Percentiles rank a stretch among this genome's conserved stretches.
Conservation (phyloP, 257 asterid species). For the Jacaranda mimosifolia region DNA sequence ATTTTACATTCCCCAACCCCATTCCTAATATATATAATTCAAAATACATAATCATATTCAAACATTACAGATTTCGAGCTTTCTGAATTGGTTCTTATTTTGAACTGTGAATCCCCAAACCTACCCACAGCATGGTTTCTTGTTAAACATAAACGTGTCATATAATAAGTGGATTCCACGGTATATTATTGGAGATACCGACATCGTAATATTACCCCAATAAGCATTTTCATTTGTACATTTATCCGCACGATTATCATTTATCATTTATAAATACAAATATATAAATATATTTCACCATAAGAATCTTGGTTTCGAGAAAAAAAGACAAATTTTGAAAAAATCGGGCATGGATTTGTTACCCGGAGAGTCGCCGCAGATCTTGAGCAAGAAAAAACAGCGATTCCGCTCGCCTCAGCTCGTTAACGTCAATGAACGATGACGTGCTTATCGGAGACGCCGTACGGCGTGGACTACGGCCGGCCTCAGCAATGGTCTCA, state of each 20-base stretch:
- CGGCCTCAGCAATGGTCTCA: slow-evolving; percentile 81
- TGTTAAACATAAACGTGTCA: no score
- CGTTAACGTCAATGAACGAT: slow-evolving; percentile 71
- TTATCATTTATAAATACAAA: no score
- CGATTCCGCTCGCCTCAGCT: slow-evolving; percentile 87
- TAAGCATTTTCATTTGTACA: neutral
- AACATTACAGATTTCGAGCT: no score
- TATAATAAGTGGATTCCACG: slow-evolving; percentile 3
- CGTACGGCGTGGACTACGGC: slow-evolving; percentile 84
- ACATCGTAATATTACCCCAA: slow-evolving; percentile 12
- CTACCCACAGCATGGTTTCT: no score
- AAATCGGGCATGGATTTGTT: slow-evolving; percentile 73
- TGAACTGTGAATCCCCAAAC: no score
- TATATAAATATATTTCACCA: neutral
- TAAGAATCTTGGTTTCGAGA: slow-evolving; percentile 11
- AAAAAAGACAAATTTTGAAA: neutral
- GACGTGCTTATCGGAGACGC: slow-evolving; percentile 68
- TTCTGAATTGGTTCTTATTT: no score
- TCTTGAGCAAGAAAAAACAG: slow-evolving; percentile 61
- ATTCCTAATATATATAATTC: no score
- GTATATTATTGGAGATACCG: slow-evolving; percentile 27
- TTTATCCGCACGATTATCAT: no score
- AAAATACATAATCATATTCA: no score
- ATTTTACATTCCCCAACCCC: no score
- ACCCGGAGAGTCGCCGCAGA: slow-evolving; percentile 72